Percentiles rank a stretch among this genome's conserved stretches.
Evolutionary conservation across 2,329 filamentous ascomycete genomes (phyloP).

Genomic region (Epichloe coenophiala): DNA sequence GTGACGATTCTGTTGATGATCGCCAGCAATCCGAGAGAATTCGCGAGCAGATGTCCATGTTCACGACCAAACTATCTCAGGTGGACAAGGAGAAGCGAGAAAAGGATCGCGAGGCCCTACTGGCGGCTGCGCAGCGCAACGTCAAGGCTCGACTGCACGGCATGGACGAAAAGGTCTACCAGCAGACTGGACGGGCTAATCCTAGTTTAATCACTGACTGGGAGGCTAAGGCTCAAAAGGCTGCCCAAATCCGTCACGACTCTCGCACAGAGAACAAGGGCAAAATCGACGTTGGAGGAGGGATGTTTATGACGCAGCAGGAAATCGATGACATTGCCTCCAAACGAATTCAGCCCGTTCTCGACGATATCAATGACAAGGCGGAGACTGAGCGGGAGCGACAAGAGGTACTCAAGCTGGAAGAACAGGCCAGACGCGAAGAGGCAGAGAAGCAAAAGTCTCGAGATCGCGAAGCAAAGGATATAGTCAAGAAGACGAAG

Average conservation of each 20-base stretch:
- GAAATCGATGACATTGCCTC: conserved; percentile 71
- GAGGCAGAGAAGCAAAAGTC: conserved; percentile 32
- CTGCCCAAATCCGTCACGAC: conserved; percentile 53
- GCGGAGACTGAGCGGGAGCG: conserved; percentile 59
- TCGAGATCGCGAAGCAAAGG: conserved; percentile 38
- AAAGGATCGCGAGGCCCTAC: conserved; percentile 58
- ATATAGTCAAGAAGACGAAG: conserved; percentile 40
- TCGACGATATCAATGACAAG: conserved; percentile 73
- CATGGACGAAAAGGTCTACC: conserved; percentile 71
- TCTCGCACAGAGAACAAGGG: conserved; percentile 39
- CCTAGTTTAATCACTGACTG: conserved; percentile 59
- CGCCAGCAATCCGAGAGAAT: conserved; percentile 59
- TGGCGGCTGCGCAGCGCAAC: conserved; percentile 72
- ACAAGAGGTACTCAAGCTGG: conserved; percentile 50
- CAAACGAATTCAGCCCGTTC: conserved; percentile 62
- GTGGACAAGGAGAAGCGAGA: conserved; percentile 63
- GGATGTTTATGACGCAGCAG: conserved; percentile 63
- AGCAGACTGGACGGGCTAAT: conserved; percentile 60
- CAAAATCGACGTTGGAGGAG: conserved; percentile 61
- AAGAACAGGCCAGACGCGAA: conserved; percentile 43
- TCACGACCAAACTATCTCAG: conserved; percentile 53
- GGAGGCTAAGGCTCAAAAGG: conserved; percentile 62
- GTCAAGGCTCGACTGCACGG: conserved; percentile 65
- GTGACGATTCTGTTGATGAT: conserved; percentile 53
- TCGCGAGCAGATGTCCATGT: conserved; percentile 63